These are phyloP conservation scores for Russula dissimulans DNA, from an alignment of 768 basidiomycete species.

Conservation along the genomic window DNA sequence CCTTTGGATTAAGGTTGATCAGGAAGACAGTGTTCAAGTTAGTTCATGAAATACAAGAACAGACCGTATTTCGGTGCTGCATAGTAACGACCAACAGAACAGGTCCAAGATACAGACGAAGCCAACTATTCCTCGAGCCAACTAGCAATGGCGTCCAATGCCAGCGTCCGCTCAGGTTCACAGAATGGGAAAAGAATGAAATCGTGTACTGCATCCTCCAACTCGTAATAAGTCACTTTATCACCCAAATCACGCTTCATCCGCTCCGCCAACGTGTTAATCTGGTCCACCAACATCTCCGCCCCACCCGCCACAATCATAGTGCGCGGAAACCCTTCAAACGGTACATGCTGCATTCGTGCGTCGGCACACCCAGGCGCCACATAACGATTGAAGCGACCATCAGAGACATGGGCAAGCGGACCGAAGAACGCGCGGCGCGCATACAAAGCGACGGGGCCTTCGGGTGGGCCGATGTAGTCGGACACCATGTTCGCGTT, in stretches of 20 bases:
- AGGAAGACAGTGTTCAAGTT: too few species aligned
- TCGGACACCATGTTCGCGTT: conserved; percentile 8
- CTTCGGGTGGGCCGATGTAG: conserved; percentile 4
- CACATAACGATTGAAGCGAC: not conserved
- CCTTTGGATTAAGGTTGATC: too few species aligned
- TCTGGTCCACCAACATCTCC: conserved; percentile 31
- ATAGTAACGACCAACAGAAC: too few species aligned
- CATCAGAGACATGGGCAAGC: conserved; percentile 1
- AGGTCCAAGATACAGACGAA: too few species aligned
- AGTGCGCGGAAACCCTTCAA: conserved; percentile 28
- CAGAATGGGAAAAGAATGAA: conserved; percentile 19
- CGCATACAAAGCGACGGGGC: not conserved
- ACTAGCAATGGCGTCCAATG: conserved; percentile 13
- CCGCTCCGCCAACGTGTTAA: conserved; percentile 22
- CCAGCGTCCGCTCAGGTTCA: conserved; percentile 24
- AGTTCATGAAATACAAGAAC: too few species aligned
- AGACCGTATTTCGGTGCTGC: too few species aligned
- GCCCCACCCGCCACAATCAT: conserved; percentile 26
- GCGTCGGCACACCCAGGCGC: conserved; percentile 8
- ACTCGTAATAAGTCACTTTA: conserved; percentile 25
- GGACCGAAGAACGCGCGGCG: conserved; percentile 13
- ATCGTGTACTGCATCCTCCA: conserved; percentile 26
- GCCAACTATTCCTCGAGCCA: conserved; percentile 13
- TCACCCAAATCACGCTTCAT: conserved; percentile 29
- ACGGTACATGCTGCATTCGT: conserved; percentile 21